Evolutionary conservation across 2,329 filamentous ascomycete species (phyloP).

Genomic region (Botrytis paeoniae): DNA sequence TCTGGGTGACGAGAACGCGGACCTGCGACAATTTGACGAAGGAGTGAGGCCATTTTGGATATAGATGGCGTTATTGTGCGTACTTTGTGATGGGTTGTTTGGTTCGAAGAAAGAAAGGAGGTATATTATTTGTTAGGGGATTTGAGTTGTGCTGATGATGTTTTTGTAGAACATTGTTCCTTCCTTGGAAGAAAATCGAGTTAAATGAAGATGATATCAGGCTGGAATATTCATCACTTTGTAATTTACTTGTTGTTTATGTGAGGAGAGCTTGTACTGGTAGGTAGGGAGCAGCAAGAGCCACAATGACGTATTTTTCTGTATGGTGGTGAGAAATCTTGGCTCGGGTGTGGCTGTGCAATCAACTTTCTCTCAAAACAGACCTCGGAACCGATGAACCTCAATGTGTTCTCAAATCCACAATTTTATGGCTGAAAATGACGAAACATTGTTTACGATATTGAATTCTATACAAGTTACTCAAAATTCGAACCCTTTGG

Average conservation of each 20-base stretch:
- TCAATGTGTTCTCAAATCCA: neutral
- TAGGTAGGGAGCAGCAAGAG: neutral
- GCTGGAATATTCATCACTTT: neutral
- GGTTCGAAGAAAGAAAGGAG: neutral
- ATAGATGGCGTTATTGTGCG: neutral
- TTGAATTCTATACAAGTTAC: neutral
- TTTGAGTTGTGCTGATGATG: neutral
- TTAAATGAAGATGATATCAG: constrained; percentile 2
- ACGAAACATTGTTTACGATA: neutral
- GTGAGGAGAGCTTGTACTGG: neutral
- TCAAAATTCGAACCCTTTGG: fast-evolving
- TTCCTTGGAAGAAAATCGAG: constrained; percentile 1
- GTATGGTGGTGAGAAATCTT: neutral
- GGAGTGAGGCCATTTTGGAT: constrained; percentile 64
- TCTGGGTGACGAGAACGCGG: constrained; percentile 81
- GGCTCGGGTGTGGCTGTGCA: constrained; percentile 1
- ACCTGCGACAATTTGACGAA: constrained; percentile 88
- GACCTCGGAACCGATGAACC: neutral
- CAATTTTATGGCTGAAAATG: neutral
- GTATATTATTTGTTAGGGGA: neutral
- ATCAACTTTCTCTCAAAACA: neutral
- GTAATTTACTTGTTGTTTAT: neutral
- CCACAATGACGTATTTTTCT: constrained; percentile 11
- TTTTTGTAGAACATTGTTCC: constrained; percentile 3
- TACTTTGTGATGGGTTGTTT: neutral